Base-by-base conservation (phyloP, 2,329 filamentous ascomycete species). In the Torrubiella hemipterigena region DNA sequence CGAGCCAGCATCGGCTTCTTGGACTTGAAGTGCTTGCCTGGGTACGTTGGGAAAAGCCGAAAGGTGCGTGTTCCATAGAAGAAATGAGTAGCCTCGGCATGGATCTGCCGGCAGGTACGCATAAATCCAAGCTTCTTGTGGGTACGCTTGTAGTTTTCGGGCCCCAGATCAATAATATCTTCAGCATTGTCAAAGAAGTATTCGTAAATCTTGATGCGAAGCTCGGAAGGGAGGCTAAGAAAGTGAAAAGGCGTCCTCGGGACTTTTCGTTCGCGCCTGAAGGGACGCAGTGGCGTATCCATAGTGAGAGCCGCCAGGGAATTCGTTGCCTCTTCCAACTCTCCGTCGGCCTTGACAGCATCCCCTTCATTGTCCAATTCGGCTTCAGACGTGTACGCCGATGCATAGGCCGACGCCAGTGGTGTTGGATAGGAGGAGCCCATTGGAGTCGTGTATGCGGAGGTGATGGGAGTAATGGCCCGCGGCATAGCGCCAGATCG, bases 1-100 rank as follows among this genome's bases (percentile, higher is more conserved):
- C 80, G 73, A 6, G 76, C 68, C 17, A 87, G 61, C 1, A 87
- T 60, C 2, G 81, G 81, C 42, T 72, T 73, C 56, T 82, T 82
- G 18, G 74, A 76, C 55, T 83, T 79, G 59, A 81, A 81, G 54
- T 78, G 76, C 23, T 68, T 65, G 27, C 74, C 74, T 5, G 69
- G 68, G 15, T 69, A 61, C 4, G 67, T 74, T 10, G 78, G 77
- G 44, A 84, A 85, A 21, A 86, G 50, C 33, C 77, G 74, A 32
- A 81, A 68, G 0, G 67, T 63, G 32, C 70, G 67, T 7, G 62
- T 65, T 46, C 69, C 69, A 54, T 81, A 84, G 49, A 83, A 80
- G 38, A 67, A 61, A 42, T 76, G 66, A 1, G 71, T 68, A 1
- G 77, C 73, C 51, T 85, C 80, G 12, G 53, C 48, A 44, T 80